Percentiles rank a stretch among this genome's conserved stretches.
Conservation (phyloP, 2,329 filamentous ascomycete genomes). For the Samsoniella hepiali region DNA sequence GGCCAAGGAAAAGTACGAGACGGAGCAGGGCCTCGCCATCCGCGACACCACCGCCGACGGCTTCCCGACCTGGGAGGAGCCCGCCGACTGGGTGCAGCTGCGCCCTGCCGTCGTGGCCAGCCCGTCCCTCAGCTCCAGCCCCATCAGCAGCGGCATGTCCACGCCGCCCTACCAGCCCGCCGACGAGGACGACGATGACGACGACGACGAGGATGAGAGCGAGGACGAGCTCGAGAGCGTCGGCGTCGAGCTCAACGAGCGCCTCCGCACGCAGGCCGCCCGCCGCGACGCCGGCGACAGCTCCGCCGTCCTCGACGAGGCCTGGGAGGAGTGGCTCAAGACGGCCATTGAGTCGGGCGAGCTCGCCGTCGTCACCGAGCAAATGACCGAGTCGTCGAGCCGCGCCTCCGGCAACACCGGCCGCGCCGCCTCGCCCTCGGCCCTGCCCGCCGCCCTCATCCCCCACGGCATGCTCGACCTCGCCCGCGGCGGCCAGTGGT, state of each 20-base stretch:
- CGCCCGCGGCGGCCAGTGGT: conserved; percentile 56
- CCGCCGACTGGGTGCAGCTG: conserved; percentile 32
- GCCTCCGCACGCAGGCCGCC: conserved; percentile 61
- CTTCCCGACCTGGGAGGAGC: conserved; percentile 60
- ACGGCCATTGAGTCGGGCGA: conserved; percentile 63
- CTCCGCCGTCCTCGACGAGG: conserved; percentile 61
- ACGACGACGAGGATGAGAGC: conserved; percentile 32
- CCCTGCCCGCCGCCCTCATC: conserved; percentile 39
- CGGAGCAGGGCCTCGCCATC: conserved; percentile 68
- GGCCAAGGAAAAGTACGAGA: conserved; percentile 77
- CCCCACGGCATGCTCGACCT: conserved; percentile 52
- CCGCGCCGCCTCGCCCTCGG: conserved; percentile 25
- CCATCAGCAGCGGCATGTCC: conserved; percentile 13
- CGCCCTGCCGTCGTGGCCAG: not conserved
- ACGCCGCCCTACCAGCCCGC: conserved; percentile 10
- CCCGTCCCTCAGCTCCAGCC: conserved; percentile 7
- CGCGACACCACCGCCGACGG: conserved; percentile 68
- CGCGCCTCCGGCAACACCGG: conserved; percentile 21
- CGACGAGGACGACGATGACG: conserved; percentile 29
- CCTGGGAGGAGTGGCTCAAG: conserved; percentile 74
- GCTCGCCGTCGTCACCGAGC: conserved; percentile 45
- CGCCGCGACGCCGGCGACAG: conserved; percentile 59
- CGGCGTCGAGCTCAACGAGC: conserved; percentile 60
- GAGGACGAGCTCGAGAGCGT: conserved; percentile 47
- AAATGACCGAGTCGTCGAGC: conserved; percentile 34